Evolutionary conservation across 2,329 filamentous ascomycete species (phyloP), one percentile per base, ranked within the genome.

Genomic region (Penicillium janthinellum): DNA sequence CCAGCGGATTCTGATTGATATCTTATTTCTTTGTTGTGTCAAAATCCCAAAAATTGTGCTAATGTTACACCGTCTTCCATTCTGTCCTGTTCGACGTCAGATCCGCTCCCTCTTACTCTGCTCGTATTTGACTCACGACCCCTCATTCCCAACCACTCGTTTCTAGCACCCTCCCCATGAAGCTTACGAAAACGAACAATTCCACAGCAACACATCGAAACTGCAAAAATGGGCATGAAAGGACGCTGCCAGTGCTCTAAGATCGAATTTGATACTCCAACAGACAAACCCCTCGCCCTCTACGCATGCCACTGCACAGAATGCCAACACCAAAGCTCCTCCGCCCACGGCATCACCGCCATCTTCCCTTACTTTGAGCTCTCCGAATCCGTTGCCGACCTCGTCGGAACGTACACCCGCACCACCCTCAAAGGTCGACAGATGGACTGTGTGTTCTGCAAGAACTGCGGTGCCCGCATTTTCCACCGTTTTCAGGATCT

Each of bases 231-330:
- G 65, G 66, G 66, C 15, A 88, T 88, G 86, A 81, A 88, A 57
- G 84, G 80, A 31, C 77, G 78, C 54, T 90, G 88, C 71, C 86
- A 90, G 72, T 91, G 89, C 77, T 85, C 86, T 54, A 76, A 82
- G 15, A 81, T 90, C 55, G 69, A 71, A 39, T 90, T 90, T 78
- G 83, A 79, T 62, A 89, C 87, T 34, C 86, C 88, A 0, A 75
- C 83, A 0, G 73, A 80, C 3, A 78, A 83, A 58, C 88, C 88
- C 0, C 75, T 89, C 45, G 83, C 83, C n/a, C 77, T 90, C 53
- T 90, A 88, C 73, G 86, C 90, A 70, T 91, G 88, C 76, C 89
- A 90, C 76, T 91, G 89, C 73, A 75, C 79, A 57, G 83, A 88
- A 70, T 91, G 88, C 73, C 83, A 85, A 50, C 81, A 84, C 58